These are phyloP conservation scores for Trichophyton mentagrophytes DNA, from an alignment of 2,329 filamentous ascomycete genomes.

Conservation along the genomic window DNA sequence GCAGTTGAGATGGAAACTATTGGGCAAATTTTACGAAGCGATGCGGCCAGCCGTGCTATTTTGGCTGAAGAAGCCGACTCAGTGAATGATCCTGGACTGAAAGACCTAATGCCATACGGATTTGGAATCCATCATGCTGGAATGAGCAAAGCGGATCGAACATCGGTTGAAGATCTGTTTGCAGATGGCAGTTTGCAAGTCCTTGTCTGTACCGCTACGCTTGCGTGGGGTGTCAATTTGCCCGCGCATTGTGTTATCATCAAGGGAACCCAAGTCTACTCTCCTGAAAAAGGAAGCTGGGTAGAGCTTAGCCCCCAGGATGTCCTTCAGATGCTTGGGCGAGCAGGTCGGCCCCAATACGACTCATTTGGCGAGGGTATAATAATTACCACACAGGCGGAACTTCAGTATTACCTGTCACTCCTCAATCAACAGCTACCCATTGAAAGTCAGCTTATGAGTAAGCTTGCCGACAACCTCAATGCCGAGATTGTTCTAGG, in stretches of 20 bases:
- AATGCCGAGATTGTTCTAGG: constrained; percentile 94
- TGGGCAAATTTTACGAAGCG: constrained; percentile 82
- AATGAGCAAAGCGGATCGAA: constrained; percentile 90
- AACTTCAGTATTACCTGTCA: constrained; percentile 95
- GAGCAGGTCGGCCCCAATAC: constrained; percentile 89
- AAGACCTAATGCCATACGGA: constrained; percentile 88
- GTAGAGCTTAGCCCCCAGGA: constrained; percentile 95
- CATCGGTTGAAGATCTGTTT: constrained; percentile 89
- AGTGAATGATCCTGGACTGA: constrained; percentile 74
- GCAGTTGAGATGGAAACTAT: constrained; percentile 96
- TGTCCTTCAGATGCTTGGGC: constrained; percentile 95
- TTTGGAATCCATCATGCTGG: constrained; percentile 98
- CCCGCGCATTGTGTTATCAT: constrained; percentile 97
- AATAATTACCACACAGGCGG: constrained; percentile 88
- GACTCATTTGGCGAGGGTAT: constrained; percentile 98
- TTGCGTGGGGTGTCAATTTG: constrained; percentile 97
- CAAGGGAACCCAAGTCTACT: constrained; percentile 96
- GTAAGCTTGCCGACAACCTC: constrained; percentile 84
- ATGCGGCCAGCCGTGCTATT: constrained; percentile 82
- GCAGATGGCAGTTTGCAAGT: constrained; percentile 84
- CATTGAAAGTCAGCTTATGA: constrained; percentile 92
- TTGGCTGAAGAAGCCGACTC: constrained; percentile 71
- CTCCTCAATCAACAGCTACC: constrained; percentile 93
- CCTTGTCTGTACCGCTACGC: constrained; percentile 90
- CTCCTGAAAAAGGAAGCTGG: constrained; percentile 96